phyloP scores from a whole-genome alignment of 1,284 basidiomycete genomes.

The Psilocybe mexicana region DNA sequence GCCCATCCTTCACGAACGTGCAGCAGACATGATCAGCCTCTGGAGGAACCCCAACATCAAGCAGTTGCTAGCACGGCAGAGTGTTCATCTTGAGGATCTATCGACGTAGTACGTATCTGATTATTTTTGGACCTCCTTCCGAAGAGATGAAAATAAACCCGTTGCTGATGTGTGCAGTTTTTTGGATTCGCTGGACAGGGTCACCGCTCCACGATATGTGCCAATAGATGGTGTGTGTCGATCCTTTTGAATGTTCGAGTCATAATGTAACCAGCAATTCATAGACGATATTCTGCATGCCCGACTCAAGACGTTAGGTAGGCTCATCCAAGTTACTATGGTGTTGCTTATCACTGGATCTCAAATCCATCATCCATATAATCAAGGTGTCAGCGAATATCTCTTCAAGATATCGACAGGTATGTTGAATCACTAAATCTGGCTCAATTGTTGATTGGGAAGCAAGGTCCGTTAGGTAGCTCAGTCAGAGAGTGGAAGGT shows the following conservation, averaged over 20 bases:
- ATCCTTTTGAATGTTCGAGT: background rate
- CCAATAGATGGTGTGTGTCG: conserved; percentile 69
- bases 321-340: background rate
- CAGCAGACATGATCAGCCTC: conserved; percentile 51
- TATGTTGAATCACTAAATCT: conserved; percentile 8
- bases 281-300: conserved; percentile 88
- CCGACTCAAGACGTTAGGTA: conserved; percentile 88
- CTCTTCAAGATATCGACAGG: conserved; percentile 36
- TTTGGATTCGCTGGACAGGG: conserved; percentile 66
- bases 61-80: conserved; percentile 44
- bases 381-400: conserved; percentile 54
- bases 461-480: conserved; percentile 22
- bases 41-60: conserved; percentile 54
- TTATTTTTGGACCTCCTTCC: background rate
- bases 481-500: conserved; percentile 42
- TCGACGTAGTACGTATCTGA: conserved; percentile 54
- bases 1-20: conserved; percentile 43
- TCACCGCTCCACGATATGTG: conserved; percentile 74
- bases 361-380: conserved; percentile 1
- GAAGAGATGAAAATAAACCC: background rate
- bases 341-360: background rate
- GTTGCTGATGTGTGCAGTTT: conserved; percentile 38
- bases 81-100: conserved; percentile 55
- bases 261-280: background rate
- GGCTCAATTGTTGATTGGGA: background rate